Base-by-base conservation (phyloP, 805 yeast genomes). In the Maudiozyma pseudohumilis region DNA sequence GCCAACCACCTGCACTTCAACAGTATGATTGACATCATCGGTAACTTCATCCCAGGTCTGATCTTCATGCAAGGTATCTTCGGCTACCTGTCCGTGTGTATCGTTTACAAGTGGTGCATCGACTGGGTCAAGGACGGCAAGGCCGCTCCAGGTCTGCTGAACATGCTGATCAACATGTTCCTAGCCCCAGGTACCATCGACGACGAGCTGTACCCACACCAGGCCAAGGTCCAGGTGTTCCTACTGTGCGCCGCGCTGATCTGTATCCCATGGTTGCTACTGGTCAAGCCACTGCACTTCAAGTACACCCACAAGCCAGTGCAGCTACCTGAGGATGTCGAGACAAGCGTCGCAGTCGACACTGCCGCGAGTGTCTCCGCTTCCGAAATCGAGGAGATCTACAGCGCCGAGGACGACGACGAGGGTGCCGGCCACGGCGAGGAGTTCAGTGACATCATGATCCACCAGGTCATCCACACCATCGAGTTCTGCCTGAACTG, bases 401-500 rank as follows among this genome's bases (percentile, higher is more conserved):
- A 37, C 9, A 29, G 13, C 21, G 45, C 64, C 15, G 56, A 57
- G 4, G 65, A 65, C 13, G 76, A 68, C 36, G 74, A 64, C 34
- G 72, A 59, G 34, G 60, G 51, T 18, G 63, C 63, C 33, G 68
- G 61, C 29, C 68, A 64, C 38, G 70, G 64, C 18, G 66, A 57
- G 34, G 62, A 65, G 37, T 74, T 80, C 55, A 81, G 85, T 36
- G 88, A 80, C 51, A 65, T 80, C 16, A 74, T 80, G 66, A 79
- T 80, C 44, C 85, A 80, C 52, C 88, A 80, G 57, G 87, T 80
- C 23, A 80, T 80, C 47, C 86, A 80, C 55, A 80, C 88, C 3
- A 80, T 80, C 56, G 88, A 80, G 55, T 80, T 80, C 56, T 80
- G 88, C 53, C 68, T 80, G 49, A 80, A 80, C 56, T 77, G 86